phyloP scores from a whole-genome alignment of 2,329 filamentous ascomycete species.

The Albophoma yamanashiensis region DNA sequence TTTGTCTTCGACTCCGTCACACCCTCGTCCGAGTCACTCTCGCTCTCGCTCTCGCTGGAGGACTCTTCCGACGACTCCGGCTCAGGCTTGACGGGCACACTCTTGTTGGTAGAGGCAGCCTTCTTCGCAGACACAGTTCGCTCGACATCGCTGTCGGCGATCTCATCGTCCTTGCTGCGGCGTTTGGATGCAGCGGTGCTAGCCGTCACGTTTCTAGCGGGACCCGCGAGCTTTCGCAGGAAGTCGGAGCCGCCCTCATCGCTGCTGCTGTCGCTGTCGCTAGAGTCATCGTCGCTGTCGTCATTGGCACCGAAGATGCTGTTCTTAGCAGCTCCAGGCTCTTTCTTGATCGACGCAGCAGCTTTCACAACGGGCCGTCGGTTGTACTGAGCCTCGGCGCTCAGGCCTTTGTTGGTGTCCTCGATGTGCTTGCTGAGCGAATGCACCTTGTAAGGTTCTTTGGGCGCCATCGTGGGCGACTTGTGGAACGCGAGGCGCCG shows the following conservation, averaged over 20 bases:
- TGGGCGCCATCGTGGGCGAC: conserved; percentile 23
- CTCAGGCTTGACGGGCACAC: conserved; percentile 7
- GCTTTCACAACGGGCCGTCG: conserved; percentile 13
- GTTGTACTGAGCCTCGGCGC: conserved; percentile 21
- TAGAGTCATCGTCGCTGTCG: conserved; percentile 18
- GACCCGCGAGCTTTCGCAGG: conserved; percentile 19
- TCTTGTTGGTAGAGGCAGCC: background rate
- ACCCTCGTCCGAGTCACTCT: conserved; percentile 15
- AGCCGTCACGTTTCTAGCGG: conserved; percentile 4
- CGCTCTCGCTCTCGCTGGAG: conserved; percentile 20
- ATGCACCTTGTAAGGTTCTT: conserved; percentile 22
- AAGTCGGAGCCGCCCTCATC: conserved; percentile 20
- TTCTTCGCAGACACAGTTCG: conserved; percentile 12
- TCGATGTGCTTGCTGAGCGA: conserved; percentile 27
- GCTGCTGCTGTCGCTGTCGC: conserved; percentile 22
- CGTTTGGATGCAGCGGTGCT: conserved; percentile 11
- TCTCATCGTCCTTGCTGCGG: conserved; percentile 24
- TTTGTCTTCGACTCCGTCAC: conserved; percentile 8
- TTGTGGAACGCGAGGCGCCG: conserved; percentile 5
- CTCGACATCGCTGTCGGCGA: conserved; percentile 31
- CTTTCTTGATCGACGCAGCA: conserved; percentile 19
- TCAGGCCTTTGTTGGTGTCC: conserved; percentile 24
- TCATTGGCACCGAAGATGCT: conserved; percentile 18
- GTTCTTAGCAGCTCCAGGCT: conserved; percentile 10
- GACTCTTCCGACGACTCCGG: conserved; percentile 10